These are phyloP conservation scores for Stemphylium beticola DNA, from an alignment of 2,329 filamentous ascomycete genomes.

Conservation along the genomic window DNA sequence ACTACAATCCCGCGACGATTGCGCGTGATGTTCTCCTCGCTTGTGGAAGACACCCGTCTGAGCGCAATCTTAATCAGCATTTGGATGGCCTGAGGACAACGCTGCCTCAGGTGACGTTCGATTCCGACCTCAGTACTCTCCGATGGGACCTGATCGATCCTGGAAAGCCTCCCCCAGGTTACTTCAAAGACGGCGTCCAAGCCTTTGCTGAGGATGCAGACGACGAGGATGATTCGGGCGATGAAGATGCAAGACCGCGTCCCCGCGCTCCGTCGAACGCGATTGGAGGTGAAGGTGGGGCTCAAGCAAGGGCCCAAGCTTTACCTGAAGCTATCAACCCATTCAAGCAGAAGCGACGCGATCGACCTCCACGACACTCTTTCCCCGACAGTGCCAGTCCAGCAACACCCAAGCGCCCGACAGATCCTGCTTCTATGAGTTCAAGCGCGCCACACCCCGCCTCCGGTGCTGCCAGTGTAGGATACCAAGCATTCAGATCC, in stretches of 20 bases:
- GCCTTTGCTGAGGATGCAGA: constrained; percentile 42
- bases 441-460: constrained; percentile 32
- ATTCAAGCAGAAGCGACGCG: constrained; percentile 41
- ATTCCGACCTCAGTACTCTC: constrained; percentile 63
- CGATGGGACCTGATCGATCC: constrained; percentile 68
- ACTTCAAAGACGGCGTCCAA: constrained; percentile 36
- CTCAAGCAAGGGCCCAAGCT: constrained; percentile 33
- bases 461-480: constrained; percentile 31
- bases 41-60: constrained; percentile 65
- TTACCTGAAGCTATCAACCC: constrained; percentile 40
- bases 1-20: constrained; percentile 67
- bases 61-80: constrained; percentile 65
- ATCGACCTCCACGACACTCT: constrained; percentile 46
- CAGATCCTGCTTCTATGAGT: constrained; percentile 29
- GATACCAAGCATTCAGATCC: constrained; percentile 53
- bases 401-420: constrained; percentile 22
- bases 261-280: constrained; percentile 24
- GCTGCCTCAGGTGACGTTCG: constrained; percentile 52
- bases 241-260: constrained; percentile 30
- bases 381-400: constrained; percentile 27
- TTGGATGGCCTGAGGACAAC: constrained; percentile 56
- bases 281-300: constrained; percentile 30
- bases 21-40: constrained; percentile 68
- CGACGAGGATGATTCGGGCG: constrained; percentile 44
- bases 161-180: constrained; percentile 52